Percentiles rank a stretch among this genome's conserved stretches.
Evolutionary conservation across 1,284 basidiomycete species (phyloP).

Genomic region (Malassezia obtusa): DNA sequence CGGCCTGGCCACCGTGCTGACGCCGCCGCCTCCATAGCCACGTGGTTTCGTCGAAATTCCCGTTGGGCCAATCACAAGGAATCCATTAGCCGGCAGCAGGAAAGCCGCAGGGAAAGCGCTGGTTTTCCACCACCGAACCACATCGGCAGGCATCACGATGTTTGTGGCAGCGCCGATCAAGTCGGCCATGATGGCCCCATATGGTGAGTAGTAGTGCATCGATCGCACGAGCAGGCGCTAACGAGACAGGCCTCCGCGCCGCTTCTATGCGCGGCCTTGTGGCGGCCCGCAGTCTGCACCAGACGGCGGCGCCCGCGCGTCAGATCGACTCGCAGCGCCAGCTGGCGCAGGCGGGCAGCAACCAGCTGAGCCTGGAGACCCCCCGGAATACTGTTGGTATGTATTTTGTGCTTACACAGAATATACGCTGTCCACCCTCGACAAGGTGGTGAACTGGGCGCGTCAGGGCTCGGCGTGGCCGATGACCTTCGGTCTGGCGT

Average conservation of each 20-base stretch:
- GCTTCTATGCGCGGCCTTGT: slow-evolving; percentile 1
- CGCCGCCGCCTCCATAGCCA: slow-evolving; percentile 1
- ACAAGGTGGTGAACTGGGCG: slow-evolving; percentile 97
- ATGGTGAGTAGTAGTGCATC: slow-evolving; percentile 6
- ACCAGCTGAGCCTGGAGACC: slow-evolving; percentile 61
- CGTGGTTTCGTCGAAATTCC: not conserved
- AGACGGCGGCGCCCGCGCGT: slow-evolving; percentile 2
- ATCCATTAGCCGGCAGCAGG: not conserved
- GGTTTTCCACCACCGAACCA: not conserved
- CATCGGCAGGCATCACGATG: not conserved
- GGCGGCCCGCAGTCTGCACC: slow-evolving; percentile 8
- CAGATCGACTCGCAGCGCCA: slow-evolving; percentile 11
- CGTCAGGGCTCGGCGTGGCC: slow-evolving; percentile 98
- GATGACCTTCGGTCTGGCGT: slow-evolving; percentile 96
- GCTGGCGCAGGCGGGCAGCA: slow-evolving; percentile 22
- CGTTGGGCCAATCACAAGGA: not conserved
- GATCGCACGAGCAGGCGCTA: not conserved
- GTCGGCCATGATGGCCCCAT: slow-evolving; percentile 8
- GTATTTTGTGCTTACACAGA: slow-evolving; percentile 57
- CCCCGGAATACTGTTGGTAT: slow-evolving; percentile 79
- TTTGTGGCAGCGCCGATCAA: slow-evolving; percentile 7
- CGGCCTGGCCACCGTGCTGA: slow-evolving; percentile 48
- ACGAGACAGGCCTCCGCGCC: not conserved
- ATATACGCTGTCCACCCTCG: slow-evolving; percentile 88
- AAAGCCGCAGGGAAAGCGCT: not conserved